These are phyloP conservation scores for Fraxinus nigra DNA, from an alignment of 305 asterid genomes.

Conservation along the genomic window DNA sequence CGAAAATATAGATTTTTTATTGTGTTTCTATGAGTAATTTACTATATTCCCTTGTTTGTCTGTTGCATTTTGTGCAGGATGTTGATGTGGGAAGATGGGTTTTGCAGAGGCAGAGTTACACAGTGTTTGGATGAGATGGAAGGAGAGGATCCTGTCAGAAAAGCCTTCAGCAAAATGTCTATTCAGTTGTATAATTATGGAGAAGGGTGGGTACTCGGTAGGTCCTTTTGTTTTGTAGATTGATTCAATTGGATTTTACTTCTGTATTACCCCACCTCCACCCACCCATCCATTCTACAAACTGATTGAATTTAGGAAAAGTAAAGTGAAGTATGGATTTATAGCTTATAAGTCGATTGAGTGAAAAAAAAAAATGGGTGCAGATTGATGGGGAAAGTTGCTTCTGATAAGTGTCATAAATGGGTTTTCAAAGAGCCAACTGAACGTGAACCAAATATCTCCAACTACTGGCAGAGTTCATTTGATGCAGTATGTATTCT, in stretches of 20 bases:
- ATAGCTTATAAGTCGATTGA: neutral
- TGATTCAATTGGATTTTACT: constrained; percentile 25
- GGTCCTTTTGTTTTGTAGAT: constrained; percentile 49
- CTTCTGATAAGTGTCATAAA: neutral
- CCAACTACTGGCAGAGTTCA: neutral
- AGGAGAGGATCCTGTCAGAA: constrained; percentile 86
- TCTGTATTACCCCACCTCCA: constrained; percentile 23
- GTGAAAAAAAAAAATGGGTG: neutral
- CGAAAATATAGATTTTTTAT: neutral
- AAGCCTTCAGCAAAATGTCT: constrained; percentile 99
- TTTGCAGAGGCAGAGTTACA: constrained; percentile 86
- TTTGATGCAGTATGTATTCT: neutral
- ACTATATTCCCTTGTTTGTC: constrained; percentile 4
- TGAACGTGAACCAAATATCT: neutral
- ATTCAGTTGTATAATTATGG: constrained; percentile 99
- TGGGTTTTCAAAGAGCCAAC: neutral
- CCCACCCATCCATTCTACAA: neutral
- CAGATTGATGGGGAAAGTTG: neutral
- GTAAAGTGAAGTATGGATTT: neutral
- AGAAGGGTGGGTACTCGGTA: constrained; percentile 99
- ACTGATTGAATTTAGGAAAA: neutral
- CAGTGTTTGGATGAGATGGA: constrained; percentile 82
- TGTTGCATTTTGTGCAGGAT: constrained; percentile 52
- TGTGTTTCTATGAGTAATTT: neutral
- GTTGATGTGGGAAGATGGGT: constrained; percentile 99